Evolutionary conservation across 441 rosid species (phyloP).

Genomic region (Populus hybrid): DNA sequence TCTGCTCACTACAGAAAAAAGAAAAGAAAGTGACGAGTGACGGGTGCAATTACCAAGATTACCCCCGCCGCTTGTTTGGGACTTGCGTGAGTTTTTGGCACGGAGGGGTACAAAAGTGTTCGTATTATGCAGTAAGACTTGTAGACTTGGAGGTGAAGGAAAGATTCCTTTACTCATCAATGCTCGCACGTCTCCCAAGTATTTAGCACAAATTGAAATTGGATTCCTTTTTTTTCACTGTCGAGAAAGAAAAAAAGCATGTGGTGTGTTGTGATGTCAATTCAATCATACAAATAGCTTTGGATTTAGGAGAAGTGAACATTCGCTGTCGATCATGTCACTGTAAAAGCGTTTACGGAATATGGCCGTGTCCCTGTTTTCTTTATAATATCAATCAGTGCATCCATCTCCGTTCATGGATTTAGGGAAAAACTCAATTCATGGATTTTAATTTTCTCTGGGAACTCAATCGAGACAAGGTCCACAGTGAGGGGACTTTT

Average conservation of each 20-base stretch:
- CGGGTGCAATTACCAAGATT: slow-evolving; percentile 3
- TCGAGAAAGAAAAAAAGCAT: not conserved
- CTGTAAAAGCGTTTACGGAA: not conserved
- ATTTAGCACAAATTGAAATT: slow-evolving; percentile 12
- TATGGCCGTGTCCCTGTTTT: not conserved
- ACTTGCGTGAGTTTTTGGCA: not conserved
- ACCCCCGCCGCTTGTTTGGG: not conserved
- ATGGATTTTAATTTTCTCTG: not conserved
- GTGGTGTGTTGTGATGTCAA: not conserved
- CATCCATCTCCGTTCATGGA: not conserved
- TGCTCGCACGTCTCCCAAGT: slow-evolving; percentile 32
- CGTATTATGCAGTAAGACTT: too few species aligned
- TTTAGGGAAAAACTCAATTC: not conserved
- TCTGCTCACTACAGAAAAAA: not conserved
- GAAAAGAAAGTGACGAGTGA: not conserved
- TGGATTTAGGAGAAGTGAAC: not conserved
- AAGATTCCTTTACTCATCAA: slow-evolving; percentile 32
- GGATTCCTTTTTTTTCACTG: not conserved
- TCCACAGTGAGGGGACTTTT: not conserved
- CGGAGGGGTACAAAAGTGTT: slow-evolving; percentile 9
- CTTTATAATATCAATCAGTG: not conserved
- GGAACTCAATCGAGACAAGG: not conserved
- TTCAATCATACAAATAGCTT: not conserved
- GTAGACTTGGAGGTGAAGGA: slow-evolving; percentile 38
- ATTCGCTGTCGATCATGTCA: not conserved